Evolutionary conservation across 371 early-diverging fungal genomes (phyloP).

Genomic region (Mortierella sp.): DNA sequence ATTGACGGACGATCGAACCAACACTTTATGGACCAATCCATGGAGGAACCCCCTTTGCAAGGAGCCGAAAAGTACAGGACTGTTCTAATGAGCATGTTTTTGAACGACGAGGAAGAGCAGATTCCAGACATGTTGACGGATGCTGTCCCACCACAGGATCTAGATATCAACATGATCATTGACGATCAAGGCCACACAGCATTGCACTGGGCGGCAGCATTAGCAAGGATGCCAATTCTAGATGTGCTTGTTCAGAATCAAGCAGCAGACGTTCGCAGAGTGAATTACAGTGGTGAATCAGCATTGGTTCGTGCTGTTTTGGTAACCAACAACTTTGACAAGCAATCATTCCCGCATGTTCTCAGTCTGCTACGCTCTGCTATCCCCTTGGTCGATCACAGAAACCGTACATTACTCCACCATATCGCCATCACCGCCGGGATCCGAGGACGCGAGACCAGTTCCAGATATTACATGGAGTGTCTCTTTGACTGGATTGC

Average conservation of each 20-base stretch:
- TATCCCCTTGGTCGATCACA: slow-evolving; percentile 73
- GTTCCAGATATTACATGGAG: slow-evolving; percentile 82
- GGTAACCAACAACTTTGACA: slow-evolving; percentile 87
- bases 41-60: slow-evolving; percentile 28
- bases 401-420: slow-evolving; percentile 85
- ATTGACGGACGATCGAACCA: slow-evolving; percentile 9
- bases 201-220: slow-evolving; percentile 88
- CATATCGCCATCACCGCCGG: slow-evolving; percentile 80
- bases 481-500: slow-evolving; percentile 67
- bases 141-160: slow-evolving; percentile 54
- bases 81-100: slow-evolving; percentile 79
- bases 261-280: slow-evolving; percentile 63
- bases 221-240: slow-evolving; percentile 77
- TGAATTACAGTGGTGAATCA: slow-evolving; percentile 82
- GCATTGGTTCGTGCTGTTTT: slow-evolving; percentile 88
- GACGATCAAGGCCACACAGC: slow-evolving; percentile 88
- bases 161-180: slow-evolving; percentile 78
- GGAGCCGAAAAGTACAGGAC: slow-evolving; percentile 67
- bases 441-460: slow-evolving; percentile 68
- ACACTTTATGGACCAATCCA: slow-evolving; percentile 4
- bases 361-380: slow-evolving; percentile 76
- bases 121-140: slow-evolving; percentile 67
- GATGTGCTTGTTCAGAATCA: slow-evolving; percentile 74
- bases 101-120: slow-evolving; percentile 67
- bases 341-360: slow-evolving; percentile 78